phyloP scores from a whole-genome alignment of 78 protist genomes.

The Ministeria vibrans region DNA sequence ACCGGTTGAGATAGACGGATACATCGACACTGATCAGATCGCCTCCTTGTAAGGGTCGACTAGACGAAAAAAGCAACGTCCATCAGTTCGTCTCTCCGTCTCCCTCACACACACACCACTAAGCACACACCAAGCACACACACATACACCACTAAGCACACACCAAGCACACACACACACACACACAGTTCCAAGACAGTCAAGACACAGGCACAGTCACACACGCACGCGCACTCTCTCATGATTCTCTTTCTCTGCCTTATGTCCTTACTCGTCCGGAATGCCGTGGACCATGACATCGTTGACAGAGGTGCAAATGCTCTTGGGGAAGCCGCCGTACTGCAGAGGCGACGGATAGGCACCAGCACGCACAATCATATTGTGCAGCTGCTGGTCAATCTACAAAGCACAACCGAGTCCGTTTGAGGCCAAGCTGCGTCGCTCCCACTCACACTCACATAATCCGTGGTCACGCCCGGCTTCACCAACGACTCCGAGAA shows the following conservation, averaged over 20 bases:
- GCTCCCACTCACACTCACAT: no score
- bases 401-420: no score
- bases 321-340: constrained; percentile 82
- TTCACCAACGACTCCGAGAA: no score
- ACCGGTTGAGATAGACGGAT: constrained; percentile 67
- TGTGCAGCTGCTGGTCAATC: constrained; percentile 67
- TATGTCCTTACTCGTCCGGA: constrained; percentile 77
- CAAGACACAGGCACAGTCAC: neutral
- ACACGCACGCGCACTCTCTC: no score
- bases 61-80: neutral
- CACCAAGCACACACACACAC: neutral
- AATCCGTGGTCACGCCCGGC: no score
- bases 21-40: constrained; percentile 66
- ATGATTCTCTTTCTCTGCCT: no score
- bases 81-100: neutral
- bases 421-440: no score
- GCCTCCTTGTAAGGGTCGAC: constrained; percentile 54
- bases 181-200: neutral
- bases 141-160: neutral
- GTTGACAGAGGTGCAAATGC: constrained; percentile 78
- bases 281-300: constrained; percentile 94
- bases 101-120: neutral
- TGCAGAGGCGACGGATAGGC: constrained; percentile 91
- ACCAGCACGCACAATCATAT: constrained; percentile 48
- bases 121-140: neutral